Evolutionary conservation across 495 filamentous ascomycete genomes (phyloP).

Genomic region (Ramalina intermedia): DNA sequence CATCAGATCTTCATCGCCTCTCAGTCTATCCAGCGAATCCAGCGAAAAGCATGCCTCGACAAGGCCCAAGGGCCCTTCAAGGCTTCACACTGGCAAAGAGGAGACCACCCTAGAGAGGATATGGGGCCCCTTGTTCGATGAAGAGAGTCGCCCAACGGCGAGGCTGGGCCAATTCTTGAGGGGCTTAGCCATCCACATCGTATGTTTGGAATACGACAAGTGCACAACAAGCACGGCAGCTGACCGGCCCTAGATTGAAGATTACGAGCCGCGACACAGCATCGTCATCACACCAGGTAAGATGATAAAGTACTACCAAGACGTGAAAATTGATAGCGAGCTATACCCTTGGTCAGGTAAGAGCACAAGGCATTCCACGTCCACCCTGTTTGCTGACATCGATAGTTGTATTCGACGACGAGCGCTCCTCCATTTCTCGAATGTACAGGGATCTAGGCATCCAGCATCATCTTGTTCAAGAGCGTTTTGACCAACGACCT

Average conservation of each 20-base stretch:
- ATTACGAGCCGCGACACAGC: slow-evolving; percentile 56
- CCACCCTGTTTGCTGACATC: slow-evolving; percentile 3
- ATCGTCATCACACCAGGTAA: slow-evolving; percentile 74
- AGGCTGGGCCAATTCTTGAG: slow-evolving; percentile 58
- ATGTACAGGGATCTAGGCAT: slow-evolving; percentile 65
- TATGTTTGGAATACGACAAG: slow-evolving; percentile 23
- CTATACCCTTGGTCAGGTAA: slow-evolving; percentile 50
- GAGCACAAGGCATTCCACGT: neutral
- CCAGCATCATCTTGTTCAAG: slow-evolving; percentile 70
- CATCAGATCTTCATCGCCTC: slow-evolving; percentile 11
- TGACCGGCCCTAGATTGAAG: slow-evolving; percentile 47
- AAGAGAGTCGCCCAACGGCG: slow-evolving; percentile 46
- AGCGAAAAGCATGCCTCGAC: slow-evolving; percentile 12
- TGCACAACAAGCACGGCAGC: slow-evolving; percentile 1
- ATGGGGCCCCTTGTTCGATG: slow-evolving; percentile 68
- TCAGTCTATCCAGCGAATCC: slow-evolving; percentile 25
- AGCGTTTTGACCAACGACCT: slow-evolving; percentile 41
- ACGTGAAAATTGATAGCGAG: slow-evolving; percentile 46
- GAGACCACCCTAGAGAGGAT: slow-evolving; percentile 50
- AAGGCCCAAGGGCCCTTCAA: slow-evolving; percentile 30
- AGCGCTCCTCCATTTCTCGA: slow-evolving; percentile 44
- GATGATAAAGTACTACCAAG: slow-evolving; percentile 63
- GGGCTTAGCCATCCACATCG: slow-evolving; percentile 66
- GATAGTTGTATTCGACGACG: slow-evolving; percentile 38
- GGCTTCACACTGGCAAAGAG: slow-evolving; percentile 34